A percentile compares a stretch with the other conserved stretches of the same genome.
Evolutionary conservation across 2,329 filamentous ascomycete genomes (phyloP).

Genomic region (Aspergillaceae sp.): DNA sequence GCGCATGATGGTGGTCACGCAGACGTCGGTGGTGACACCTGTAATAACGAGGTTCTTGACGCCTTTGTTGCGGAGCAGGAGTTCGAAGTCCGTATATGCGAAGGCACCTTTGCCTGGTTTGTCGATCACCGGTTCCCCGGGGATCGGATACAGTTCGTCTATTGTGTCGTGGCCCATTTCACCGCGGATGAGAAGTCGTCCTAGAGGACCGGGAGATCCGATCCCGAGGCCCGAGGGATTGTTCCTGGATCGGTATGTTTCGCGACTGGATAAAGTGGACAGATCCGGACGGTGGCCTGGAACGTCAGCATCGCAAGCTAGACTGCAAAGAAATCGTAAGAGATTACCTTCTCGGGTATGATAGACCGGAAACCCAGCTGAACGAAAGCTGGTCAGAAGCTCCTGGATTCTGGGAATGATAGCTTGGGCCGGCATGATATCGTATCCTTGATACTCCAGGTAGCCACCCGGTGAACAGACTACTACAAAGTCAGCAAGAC

Average conservation of each 20-base stretch:
- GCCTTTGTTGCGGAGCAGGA: constrained; percentile 42
- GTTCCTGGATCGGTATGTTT: constrained; percentile 45
- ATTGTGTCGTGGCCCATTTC: constrained; percentile 52
- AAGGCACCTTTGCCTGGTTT: constrained; percentile 49
- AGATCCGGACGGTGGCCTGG: constrained; percentile 44
- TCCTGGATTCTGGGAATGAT: constrained; percentile 35
- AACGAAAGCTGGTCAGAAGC: constrained; percentile 31
- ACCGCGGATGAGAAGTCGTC: constrained; percentile 51
- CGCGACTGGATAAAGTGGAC: constrained; percentile 48
- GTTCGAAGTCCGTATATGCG: constrained; percentile 47
- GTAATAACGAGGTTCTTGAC: constrained; percentile 46
- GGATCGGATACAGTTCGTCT: constrained; percentile 43
- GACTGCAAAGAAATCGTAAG: no score
- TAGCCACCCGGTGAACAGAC: constrained; percentile 39
- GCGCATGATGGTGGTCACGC: constrained; percentile 47
- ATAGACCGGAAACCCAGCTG: constrained; percentile 35
- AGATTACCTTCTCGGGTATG: constrained; percentile 38
- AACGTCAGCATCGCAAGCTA: constrained; percentile 6
- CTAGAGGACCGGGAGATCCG: constrained; percentile 45
- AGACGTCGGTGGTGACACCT: constrained; percentile 50
- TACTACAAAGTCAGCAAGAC: constrained; percentile 8
- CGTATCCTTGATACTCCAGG: constrained; percentile 38
- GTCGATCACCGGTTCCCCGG: constrained; percentile 45
- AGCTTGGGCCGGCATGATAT: constrained; percentile 31
- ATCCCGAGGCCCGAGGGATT: constrained; percentile 46